Evolutionary conservation across 2,329 filamentous ascomycete species (phyloP), one percentile per base, ranked within the genome.

Genomic region (Tolypocladium tundrense): DNA sequence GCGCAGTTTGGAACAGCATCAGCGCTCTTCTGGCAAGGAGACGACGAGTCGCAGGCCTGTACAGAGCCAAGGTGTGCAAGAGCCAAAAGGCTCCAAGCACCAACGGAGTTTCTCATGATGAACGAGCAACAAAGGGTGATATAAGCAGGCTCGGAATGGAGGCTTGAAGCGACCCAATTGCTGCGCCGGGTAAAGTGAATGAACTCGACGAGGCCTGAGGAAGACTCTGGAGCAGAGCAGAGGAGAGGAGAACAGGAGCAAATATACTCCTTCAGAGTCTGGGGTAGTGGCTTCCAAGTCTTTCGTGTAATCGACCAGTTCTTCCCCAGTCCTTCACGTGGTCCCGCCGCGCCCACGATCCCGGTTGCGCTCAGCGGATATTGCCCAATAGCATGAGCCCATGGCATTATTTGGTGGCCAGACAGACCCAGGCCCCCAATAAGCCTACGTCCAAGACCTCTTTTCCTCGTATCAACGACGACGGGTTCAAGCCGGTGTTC

Each of bases 1-100:
- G 64, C 67, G 55, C 67, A 69, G 13, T 45, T 24, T 16, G 63
- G 60, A 1, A 69, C 63, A 10, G 63, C 65, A 51, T 68, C 65
- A 27, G 54, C 65, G 48, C 59, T 62, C 37, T 59, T 55, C 50
- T 68, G 66, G 56, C 67, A 68, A 27, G 67, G 66, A 16, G 57
- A 65, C 3, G 24, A 58, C 37, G 61, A 35, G 41, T 62, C 62
- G 42, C 66, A 68, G n/a, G 58, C 39, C 33, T 48, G 13, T 14
- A 59, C 65, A 8, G 50, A 58, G 24, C 60, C 65, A 53, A 63
- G 21, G 13, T 56, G 57, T 16, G 59, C 56, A 39, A 67, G 58
- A 56, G 64, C 65, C 61, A 65, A 37, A 10, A 65, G 50, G 59
- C 61, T 54, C 59, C 58, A 51, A 13, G 57, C 57, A 33, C 53